phyloP scores from a whole-genome alignment of 257 asterid species.

The Solanum medicagineum region DNA sequence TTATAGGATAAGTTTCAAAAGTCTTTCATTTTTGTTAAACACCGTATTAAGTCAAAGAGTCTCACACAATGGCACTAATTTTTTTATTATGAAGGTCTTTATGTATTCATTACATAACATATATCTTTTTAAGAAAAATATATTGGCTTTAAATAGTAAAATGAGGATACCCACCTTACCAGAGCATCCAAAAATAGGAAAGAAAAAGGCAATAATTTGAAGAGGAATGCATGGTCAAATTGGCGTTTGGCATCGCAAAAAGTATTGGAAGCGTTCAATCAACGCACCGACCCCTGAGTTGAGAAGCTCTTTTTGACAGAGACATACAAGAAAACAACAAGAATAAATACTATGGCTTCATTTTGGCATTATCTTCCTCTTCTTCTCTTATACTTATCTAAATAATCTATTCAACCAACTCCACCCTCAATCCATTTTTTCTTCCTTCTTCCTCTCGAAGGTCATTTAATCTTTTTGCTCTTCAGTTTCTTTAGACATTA shows the following conservation, averaged over 20 bases:
- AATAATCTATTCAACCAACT: background rate
- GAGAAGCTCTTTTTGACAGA: background rate
- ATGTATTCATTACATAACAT: too few relatives aligned
- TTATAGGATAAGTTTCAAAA: too few relatives aligned
- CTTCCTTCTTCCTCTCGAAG: background rate
- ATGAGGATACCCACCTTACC: too few relatives aligned
- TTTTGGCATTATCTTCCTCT: conserved; percentile 4
- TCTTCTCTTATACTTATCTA: background rate
- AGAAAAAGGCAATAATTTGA: background rate
- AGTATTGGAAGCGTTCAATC: conserved; percentile 7
- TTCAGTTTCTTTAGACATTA: background rate
- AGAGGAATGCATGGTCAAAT: background rate
- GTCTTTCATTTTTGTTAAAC: too few relatives aligned
- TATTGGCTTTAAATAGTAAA: too few relatives aligned
- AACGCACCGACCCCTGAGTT: conserved; percentile 8
- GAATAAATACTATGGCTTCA: background rate
- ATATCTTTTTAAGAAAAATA: too few relatives aligned
- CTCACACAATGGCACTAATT: too few relatives aligned
- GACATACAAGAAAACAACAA: background rate
- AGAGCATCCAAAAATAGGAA: background rate
- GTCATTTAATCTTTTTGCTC: background rate
- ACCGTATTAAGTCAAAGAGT: too few relatives aligned
- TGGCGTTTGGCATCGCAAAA: background rate
- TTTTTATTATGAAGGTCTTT: too few relatives aligned
- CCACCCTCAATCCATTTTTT: background rate